Evolutionary conservation across 2,329 filamentous ascomycete species (phyloP).

Genomic region (Shiraia bambusicola): DNA sequence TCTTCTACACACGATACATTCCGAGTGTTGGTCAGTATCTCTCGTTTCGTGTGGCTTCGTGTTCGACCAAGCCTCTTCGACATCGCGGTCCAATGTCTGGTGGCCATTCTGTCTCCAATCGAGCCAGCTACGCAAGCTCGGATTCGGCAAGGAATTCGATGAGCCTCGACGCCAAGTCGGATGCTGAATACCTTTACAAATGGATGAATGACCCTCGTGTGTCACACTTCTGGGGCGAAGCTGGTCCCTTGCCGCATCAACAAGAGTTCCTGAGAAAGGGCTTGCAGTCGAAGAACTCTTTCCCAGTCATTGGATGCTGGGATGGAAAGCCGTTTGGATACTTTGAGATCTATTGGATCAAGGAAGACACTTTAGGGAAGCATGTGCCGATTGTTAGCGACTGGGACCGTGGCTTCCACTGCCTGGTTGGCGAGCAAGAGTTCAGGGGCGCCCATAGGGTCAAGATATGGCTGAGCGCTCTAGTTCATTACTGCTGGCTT

Average conservation of each 20-base stretch:
- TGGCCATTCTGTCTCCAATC: slow-evolving; percentile 22
- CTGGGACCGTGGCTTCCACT: slow-evolving; percentile 86
- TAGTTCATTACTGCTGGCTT: slow-evolving; percentile 84
- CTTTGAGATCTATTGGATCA: slow-evolving; percentile 98
- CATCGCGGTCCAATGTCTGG: slow-evolving; percentile 60
- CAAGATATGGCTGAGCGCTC: slow-evolving; percentile 75
- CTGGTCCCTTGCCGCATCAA: slow-evolving; percentile 57
- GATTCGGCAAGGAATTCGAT: slow-evolving; percentile 48
- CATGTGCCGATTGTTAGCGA: slow-evolving; percentile 69
- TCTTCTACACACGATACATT: slow-evolving; percentile 86
- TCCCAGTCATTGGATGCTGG: slow-evolving; percentile 91
- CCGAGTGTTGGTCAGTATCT: slow-evolving; percentile 81
- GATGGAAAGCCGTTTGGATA: slow-evolving; percentile 94
- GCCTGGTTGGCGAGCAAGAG: slow-evolving; percentile 89
- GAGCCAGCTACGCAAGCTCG: slow-evolving; percentile 48
- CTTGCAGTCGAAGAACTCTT: slow-evolving; percentile 71
- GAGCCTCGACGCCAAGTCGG: slow-evolving; percentile 47
- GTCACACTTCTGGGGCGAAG: slow-evolving; percentile 78
- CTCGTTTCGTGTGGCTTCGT: slow-evolving; percentile 80
- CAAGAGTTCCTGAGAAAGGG: slow-evolving; percentile 67
- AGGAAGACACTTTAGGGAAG: slow-evolving; percentile 78
- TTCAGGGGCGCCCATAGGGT: slow-evolving; percentile 78
- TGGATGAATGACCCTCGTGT: slow-evolving; percentile 92
- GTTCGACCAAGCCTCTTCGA: slow-evolving; percentile 63
- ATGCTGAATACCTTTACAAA: slow-evolving; percentile 70